Conservation (phyloP, 371 early-diverging fungal species). For the Dichotomocladium elegans region DNA sequence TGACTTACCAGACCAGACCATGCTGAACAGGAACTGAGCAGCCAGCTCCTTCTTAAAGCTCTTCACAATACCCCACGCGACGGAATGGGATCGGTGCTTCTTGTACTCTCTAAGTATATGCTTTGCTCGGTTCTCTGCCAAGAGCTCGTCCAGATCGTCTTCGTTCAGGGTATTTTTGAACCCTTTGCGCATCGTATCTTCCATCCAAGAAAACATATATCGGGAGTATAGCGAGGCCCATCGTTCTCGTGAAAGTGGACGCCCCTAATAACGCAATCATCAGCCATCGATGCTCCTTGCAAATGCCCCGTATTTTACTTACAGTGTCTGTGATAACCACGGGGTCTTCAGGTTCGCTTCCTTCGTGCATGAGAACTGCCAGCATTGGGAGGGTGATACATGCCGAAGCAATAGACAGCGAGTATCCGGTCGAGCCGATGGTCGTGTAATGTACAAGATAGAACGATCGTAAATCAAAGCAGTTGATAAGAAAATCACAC, state of each 20-base stretch:
- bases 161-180: constrained; percentile 44
- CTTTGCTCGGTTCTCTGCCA: constrained; percentile 29
- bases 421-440: constrained; percentile 17
- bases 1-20: constrained; percentile 40
- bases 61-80: constrained; percentile 11
- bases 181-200: constrained; percentile 50
- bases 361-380: constrained; percentile 25
- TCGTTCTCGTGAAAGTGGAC: constrained; percentile 46
- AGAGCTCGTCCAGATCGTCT: constrained; percentile 44
- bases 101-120: constrained; percentile 19
- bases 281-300: not conserved
- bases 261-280: constrained; percentile 13
- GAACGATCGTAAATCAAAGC: constrained; percentile 30
- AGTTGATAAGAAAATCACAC: constrained; percentile 11
- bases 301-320: constrained; percentile 1
- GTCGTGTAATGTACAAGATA: constrained; percentile 21
- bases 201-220: constrained; percentile 52
- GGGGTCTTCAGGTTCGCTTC: constrained; percentile 17
- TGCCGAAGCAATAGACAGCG: constrained; percentile 11
- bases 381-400: constrained; percentile 13
- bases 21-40: constrained; percentile 36
- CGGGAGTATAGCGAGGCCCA: constrained; percentile 51
- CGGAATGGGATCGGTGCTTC: not conserved
- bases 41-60: constrained; percentile 33
- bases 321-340: constrained; percentile 29